Base-by-base conservation (phyloP, 805 yeast genomes). In the Saccharomycopsis fibuligera region DNA sequence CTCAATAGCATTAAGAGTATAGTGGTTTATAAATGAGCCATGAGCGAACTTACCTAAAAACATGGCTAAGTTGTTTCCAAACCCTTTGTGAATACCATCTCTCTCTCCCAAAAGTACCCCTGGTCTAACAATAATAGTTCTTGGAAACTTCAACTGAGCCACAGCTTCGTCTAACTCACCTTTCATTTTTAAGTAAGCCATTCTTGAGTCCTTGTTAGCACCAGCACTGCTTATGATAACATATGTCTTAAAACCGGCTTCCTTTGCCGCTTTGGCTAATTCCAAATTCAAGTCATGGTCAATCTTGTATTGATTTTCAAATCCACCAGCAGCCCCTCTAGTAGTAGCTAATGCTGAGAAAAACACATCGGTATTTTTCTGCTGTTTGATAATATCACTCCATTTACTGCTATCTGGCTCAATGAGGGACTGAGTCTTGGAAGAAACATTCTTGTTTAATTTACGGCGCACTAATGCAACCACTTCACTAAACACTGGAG, bases 311-410 rank as follows among this genome's bases (percentile, higher is more conserved):
- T 86, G 93, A 23, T 78, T 74, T 22, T 76, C 86, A n/a, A 79
- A 66, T 1, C 84, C 72, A 16, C 96, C 95, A 3, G 88, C 96
- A 27, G 66, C 72, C 2, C 75, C 81, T 45, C 75, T 73, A 1
- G 95, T 86, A 5, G 96, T 84, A 5, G 90, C 96, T 55, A 89
- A 74, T 0, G 81, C 79, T 2, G 86, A 76, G 55, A 84, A 76
- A 48, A 82, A 68, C 3, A 68, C 66, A 25, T 74, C 70, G 9
- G 70, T 58, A 3, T 55, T 57, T 22, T 65, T 60, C 22, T n/a
- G 14, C 58, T 60, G 37, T 21, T 46, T 50, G 23, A 53, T 17
- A 54, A 75, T 65, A 10, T 69, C 60, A 2, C 64, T 62, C 90
- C 93, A 86, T 36, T 71, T 68, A 1, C 59, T 57, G 6, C 73